phyloP scores from a whole-genome alignment of 116 monocot species.

The Iris pallida region DNA sequence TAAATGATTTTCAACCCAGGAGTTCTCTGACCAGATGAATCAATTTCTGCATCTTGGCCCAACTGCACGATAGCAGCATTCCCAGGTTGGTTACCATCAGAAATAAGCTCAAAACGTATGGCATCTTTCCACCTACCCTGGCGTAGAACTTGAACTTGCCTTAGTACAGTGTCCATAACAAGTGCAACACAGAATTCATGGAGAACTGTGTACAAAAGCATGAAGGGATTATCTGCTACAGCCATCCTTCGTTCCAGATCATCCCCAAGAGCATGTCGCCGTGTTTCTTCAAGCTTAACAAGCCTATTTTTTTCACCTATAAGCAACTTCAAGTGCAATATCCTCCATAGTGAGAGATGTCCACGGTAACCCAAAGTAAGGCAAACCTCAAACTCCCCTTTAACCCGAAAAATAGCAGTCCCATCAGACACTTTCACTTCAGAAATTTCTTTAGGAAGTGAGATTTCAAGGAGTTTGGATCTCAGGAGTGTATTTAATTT shows the following conservation, averaged over 20 bases:
- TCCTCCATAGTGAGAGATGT: conserved; percentile 82
- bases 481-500: conserved; percentile 68
- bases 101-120: conserved; percentile 81
- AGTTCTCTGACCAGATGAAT: conserved; percentile 50
- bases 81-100: conserved; percentile 56
- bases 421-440: conserved; percentile 68
- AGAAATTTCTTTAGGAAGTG: conserved; percentile 80
- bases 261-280: conserved; percentile 86
- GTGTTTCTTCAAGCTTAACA: conserved; percentile 79
- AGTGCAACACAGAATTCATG: conserved; percentile 89
- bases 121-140: conserved; percentile 94
- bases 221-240: conserved; percentile 77
- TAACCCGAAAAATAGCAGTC: conserved; percentile 56
- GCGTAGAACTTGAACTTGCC: conserved; percentile 79
- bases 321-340: conserved; percentile 88
- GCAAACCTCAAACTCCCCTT: conserved; percentile 89
- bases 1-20: conserved; percentile 88
- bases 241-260: conserved; percentile 96
- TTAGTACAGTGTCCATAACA: conserved; percentile 92
- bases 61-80: conserved; percentile 32
- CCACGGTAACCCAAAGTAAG: conserved; percentile 95
- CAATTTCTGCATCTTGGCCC: conserved; percentile 70
- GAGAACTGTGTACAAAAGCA: conserved; percentile 69
- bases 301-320: conserved; percentile 74
- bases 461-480: conserved; percentile 74